Evolutionary conservation across 148 eudicot genomes (phyloP), one percentile per base, ranked within the genome.

Genomic region (Beta vulgaris): DNA sequence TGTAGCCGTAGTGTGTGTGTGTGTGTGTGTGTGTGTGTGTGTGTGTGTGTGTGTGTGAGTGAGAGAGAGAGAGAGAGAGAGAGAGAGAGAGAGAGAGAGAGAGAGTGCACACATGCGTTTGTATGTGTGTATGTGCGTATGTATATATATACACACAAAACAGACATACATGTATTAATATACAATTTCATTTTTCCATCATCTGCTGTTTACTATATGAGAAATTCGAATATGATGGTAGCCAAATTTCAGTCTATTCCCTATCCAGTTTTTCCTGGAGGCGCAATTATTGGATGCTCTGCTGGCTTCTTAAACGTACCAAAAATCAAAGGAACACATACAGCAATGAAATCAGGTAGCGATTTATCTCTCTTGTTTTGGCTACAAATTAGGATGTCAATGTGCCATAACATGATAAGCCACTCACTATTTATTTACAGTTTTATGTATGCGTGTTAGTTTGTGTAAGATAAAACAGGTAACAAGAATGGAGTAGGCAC

Each of bases 211-310:
- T 72, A 55, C 57, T 54, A 39, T 68, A 69, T 75, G 35, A 54
- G 81, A 68, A 78, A 69, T 77, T 74, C 71, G 67, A 82, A 71
- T 83, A 74, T 79, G 84, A 85, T 87, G 84, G 73, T 87, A 79
- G 83, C 86, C 86, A 78, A 86, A 83, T 94, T 95, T 85, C 98
- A 95, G 98, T 92, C 97, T 79, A 88, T 95, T 85, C 98, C 98
- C 71, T 95, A 95, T 84, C 98, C 98, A 82, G 91, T 95, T 82
- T 95, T 92, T 79, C 98, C 98, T 31, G 98, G 98, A 82, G 98
- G 98, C 64, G 98, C 98, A 78, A 78, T 95, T 68, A 77, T 95
- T 60, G 98, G 98, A 75, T 92, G 98, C 83, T 92, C 98, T 40
- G 98, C 98, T 86, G 98, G 98, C 82, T 92, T 92, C 84, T 75